These are phyloP conservation scores for Penicillium sclerotigenum DNA, from an alignment of 2,329 filamentous ascomycete genomes.

Conservation along the genomic window DNA sequence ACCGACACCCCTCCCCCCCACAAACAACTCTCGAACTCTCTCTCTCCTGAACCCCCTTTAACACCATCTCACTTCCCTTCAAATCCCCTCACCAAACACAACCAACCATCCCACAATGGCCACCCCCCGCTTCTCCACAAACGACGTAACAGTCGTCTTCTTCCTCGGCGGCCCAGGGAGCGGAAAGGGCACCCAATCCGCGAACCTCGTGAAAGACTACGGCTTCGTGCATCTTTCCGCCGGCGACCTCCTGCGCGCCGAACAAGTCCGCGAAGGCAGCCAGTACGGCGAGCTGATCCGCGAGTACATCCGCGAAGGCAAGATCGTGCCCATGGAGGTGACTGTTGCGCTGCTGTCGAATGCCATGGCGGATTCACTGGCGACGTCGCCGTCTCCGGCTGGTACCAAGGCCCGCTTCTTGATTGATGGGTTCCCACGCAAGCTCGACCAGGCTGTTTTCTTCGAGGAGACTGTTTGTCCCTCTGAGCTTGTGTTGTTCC, in stretches of 20 bases:
- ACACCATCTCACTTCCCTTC: background rate
- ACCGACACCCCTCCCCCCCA: constrained; percentile 41
- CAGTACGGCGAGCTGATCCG: constrained; percentile 92
- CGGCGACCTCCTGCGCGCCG: constrained; percentile 87
- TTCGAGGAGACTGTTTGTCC: constrained; percentile 89
- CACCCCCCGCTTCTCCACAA: constrained; percentile 70
- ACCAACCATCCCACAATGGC: constrained; percentile 22
- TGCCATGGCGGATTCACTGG: constrained; percentile 73
- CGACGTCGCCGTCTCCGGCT: constrained; percentile 39
- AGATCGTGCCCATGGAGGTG: constrained; percentile 98
- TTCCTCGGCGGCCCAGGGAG: constrained; percentile 93
- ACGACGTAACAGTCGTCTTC: constrained; percentile 89
- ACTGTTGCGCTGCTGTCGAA: constrained; percentile 92
- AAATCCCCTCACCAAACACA: background rate
- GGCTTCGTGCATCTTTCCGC: constrained; percentile 91
- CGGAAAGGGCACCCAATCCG: constrained; percentile 95
- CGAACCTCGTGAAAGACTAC: constrained; percentile 79
- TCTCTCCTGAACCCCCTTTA: background rate
- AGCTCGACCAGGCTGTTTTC: constrained; percentile 93
- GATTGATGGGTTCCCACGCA: constrained; percentile 83
- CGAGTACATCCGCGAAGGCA: constrained; percentile 87
- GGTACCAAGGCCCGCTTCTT: constrained; percentile 65
- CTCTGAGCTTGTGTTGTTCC: constrained; percentile 84
- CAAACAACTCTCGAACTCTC: constrained; percentile 44
- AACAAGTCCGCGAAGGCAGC: constrained; percentile 81